Percentiles rank a stretch among this genome's conserved stretches.
These are phyloP conservation scores for Tetraselmis striata DNA, from an alignment of 139 green algal genomes.

Conservation along the genomic window DNA sequence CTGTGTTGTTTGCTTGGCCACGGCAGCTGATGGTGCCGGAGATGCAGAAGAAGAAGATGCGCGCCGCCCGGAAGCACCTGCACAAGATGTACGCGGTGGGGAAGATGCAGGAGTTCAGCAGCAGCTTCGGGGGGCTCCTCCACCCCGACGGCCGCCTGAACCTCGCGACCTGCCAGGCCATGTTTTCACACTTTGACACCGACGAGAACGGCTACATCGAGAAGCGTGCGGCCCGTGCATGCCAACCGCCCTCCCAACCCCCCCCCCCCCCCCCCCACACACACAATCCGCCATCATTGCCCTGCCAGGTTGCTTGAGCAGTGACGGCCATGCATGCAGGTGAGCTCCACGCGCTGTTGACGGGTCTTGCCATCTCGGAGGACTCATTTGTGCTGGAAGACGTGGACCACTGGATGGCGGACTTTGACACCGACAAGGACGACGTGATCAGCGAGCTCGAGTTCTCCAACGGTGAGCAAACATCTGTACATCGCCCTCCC, in stretches of 20 bases:
- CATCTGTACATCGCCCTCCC: too few relatives aligned
- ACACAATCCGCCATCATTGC: too few relatives aligned
- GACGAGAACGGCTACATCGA: conserved; percentile 31
- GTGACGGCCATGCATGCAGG: conserved; percentile 13
- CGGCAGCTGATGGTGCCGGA: conserved; percentile 33
- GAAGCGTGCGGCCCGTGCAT: too few relatives aligned
- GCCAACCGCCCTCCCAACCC: too few relatives aligned
- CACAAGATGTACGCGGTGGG: neutral
- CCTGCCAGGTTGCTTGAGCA: conserved; percentile 12
- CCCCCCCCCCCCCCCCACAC: too few relatives aligned
- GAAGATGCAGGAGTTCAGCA: neutral
- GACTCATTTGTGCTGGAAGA: neutral
- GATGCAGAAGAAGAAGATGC: conserved; percentile 47
- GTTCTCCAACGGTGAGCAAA: conserved; percentile 22
- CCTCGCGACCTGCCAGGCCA: neutral
- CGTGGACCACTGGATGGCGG: conserved; percentile 4
- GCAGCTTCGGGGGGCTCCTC: conserved; percentile 19
- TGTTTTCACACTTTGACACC: conserved; percentile 44
- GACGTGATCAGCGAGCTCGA: conserved; percentile 25
- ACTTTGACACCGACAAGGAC: conserved; percentile 44
- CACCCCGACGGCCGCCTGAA: conserved; percentile 8
- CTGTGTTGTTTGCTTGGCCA: neutral
- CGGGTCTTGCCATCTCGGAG: conserved; percentile 19
- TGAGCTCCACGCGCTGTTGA: conserved; percentile 34
- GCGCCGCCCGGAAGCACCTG: conserved; percentile 21